Evolutionary conservation across 108 stramenopile genomes (phyloP).

Genomic region (Conticribra guillardii): DNA sequence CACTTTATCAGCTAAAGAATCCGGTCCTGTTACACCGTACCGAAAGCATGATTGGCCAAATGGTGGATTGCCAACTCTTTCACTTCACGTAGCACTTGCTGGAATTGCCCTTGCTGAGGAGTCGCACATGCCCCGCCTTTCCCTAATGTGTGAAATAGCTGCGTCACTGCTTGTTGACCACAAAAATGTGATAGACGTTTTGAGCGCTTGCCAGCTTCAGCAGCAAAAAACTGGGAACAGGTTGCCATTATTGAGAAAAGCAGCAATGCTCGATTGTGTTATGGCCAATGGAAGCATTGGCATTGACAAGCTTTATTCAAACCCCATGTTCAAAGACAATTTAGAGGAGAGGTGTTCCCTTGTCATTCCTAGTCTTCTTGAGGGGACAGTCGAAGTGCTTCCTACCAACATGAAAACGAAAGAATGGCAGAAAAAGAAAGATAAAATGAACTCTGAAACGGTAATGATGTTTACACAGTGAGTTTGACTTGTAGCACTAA

Average conservation of each 20-base stretch:
- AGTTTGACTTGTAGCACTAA: no score
- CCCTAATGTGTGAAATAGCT: constrained; percentile 88
- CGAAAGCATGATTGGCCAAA: constrained; percentile 64
- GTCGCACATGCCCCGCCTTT: constrained; percentile 72
- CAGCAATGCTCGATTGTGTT: constrained; percentile 69
- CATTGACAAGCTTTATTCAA: constrained; percentile 51
- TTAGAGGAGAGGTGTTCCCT: constrained; percentile 51
- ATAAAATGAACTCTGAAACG: constrained; percentile 30
- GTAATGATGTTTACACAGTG: constrained; percentile 19
- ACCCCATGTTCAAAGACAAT: constrained; percentile 53
- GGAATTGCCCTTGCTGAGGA: constrained; percentile 81
- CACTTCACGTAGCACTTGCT: constrained; percentile 71
- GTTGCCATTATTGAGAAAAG: constrained; percentile 69
- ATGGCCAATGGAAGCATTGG: constrained; percentile 55
- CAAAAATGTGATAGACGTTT: constrained; percentile 69
- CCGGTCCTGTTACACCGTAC: constrained; percentile 47
- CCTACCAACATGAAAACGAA: constrained; percentile 37
- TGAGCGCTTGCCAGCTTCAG: constrained; percentile 63
- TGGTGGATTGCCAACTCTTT: constrained; percentile 58
- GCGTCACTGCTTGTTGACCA: constrained; percentile 64
- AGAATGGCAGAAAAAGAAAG: constrained; percentile 43
- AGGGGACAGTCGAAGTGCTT: constrained; percentile 63
- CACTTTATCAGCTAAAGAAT: constrained; percentile 6
- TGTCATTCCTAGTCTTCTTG: constrained; percentile 67
- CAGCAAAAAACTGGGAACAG: constrained; percentile 65